Evolutionary conservation across 1,284 basidiomycete species (phyloP), one percentile per base, ranked within the genome.

Genomic region (Pyrrhoderma noxium): DNA sequence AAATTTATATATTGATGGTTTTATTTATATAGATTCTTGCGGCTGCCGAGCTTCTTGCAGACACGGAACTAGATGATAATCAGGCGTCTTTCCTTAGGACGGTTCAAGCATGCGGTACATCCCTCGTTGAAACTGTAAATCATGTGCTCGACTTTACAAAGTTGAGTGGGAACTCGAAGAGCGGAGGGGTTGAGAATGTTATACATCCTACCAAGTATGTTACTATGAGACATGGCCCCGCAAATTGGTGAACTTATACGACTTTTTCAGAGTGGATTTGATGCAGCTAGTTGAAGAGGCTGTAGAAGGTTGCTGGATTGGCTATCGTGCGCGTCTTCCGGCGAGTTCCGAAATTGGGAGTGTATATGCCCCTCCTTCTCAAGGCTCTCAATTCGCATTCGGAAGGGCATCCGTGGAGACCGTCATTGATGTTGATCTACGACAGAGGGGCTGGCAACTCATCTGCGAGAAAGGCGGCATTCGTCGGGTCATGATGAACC

Each of bases 131-230:
- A 68, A 89, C 88, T 2, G 93, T 98, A 53, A 97, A 97, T 63
- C 94, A 98, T 61, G 94, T 98, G 4, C 74, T 98, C 35, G 94
- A 97, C 66, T 97, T 95, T 64, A 96, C 93, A 34, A 97, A 97
- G 65, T 76, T 96, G 18, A 93, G 89, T 61, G 92, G 93, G n/a
- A 87, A 86, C 58, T 73, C 82, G 38, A 89, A 88, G 64, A 73
- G 79, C 2, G 85, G 84, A 36, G 84, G 81, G 44, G 80, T 82
- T 4, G 85, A 86, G 62, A 82, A 85, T 58, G 76, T 80, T 46
- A 89, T 92, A 54, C 72, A 77, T 22, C 76, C 77, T n/a, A 76
- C 76, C 57, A 78, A 73, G 85, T 85, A 47, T 55, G 75, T 70
- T 7, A 41, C 13, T 31, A 52, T 49, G 27, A 5, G 27, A 11